Evolutionary conservation across 208 protist genomes (phyloP).

Genomic region (Crithidia mellificae): DNA sequence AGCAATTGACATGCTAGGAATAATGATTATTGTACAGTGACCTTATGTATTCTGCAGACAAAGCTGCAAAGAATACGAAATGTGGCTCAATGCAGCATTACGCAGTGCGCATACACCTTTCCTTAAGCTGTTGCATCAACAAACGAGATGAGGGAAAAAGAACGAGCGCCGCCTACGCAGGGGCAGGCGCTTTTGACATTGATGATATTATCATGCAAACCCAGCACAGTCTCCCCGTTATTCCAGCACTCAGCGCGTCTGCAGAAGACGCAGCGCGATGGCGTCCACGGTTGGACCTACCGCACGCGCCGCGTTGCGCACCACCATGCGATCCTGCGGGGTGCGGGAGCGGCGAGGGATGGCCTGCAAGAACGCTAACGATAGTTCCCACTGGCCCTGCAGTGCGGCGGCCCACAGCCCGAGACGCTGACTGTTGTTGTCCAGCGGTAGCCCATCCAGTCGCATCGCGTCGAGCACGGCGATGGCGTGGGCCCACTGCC

Average conservation of each 20-base stretch:
- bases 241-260: constrained; percentile 28
- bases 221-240: too few relatives aligned
- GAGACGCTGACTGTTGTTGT: constrained; percentile 77
- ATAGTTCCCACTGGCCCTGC: constrained; percentile 70
- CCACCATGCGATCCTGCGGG: constrained; percentile 67
- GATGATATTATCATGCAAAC: too few relatives aligned
- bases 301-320: constrained; percentile 55
- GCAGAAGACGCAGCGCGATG: constrained; percentile 62
- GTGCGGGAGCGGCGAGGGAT: constrained; percentile 55
- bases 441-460: constrained; percentile 61
- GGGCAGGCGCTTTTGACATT: too few relatives aligned
- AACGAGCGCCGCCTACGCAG: background rate
- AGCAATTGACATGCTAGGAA: too few relatives aligned
- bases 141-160: too few relatives aligned
- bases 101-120: too few relatives aligned
- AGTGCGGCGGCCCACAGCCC: constrained; percentile 73
- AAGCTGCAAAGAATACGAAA: too few relatives aligned
- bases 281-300: constrained; percentile 57
- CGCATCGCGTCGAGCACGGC: constrained; percentile 58
- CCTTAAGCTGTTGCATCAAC: too few relatives aligned
- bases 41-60: too few relatives aligned
- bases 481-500: constrained; percentile 55
- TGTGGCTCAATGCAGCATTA: too few relatives aligned
- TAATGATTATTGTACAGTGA: too few relatives aligned
- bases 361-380: constrained; percentile 51